phyloP scores from a whole-genome alignment of 371 early-diverging fungal species.

The Actinomucor elegans region DNA sequence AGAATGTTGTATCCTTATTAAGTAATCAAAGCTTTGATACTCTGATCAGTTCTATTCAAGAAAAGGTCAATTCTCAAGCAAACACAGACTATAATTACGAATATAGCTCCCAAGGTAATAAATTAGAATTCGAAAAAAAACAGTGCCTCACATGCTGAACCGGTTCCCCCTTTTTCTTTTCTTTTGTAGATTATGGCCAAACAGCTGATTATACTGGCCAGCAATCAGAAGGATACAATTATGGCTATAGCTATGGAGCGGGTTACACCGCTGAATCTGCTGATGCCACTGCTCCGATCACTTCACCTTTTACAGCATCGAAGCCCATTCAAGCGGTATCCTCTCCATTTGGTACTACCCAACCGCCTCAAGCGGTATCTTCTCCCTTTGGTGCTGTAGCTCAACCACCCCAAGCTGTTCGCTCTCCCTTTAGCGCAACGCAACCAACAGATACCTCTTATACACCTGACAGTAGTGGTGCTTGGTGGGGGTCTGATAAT shows the following conservation, averaged over 20 bases:
- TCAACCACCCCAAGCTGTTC: not conserved
- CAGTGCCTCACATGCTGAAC: too few relatives aligned
- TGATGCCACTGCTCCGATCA: not conserved
- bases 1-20: conserved; percentile 8
- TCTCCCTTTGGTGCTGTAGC: conserved; percentile 4
- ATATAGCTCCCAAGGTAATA: not conserved
- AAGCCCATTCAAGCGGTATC: conserved; percentile 29
- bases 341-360: conserved; percentile 29
- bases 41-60: conserved; percentile 10
- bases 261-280: conserved; percentile 22
- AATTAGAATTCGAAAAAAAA: too few relatives aligned
- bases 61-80: not conserved
- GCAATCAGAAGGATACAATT: conserved; percentile 13
- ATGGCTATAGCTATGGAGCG: conserved; percentile 23
- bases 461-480: not conserved
- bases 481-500: conserved; percentile 13
- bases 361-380: not conserved
- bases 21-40: conserved; percentile 16
- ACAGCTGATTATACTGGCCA: conserved; percentile 3
- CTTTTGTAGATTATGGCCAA: not conserved
- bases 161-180: too few relatives aligned
- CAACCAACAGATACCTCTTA: too few relatives aligned
- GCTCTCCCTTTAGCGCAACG: not conserved
- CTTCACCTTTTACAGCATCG: not conserved
- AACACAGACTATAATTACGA: not conserved